Percentiles rank a stretch among this genome's conserved stretches.
These are phyloP conservation scores for Sistotremastrum niveocremeum DNA, from an alignment of 768 basidiomycete species.

Conservation along the genomic window DNA sequence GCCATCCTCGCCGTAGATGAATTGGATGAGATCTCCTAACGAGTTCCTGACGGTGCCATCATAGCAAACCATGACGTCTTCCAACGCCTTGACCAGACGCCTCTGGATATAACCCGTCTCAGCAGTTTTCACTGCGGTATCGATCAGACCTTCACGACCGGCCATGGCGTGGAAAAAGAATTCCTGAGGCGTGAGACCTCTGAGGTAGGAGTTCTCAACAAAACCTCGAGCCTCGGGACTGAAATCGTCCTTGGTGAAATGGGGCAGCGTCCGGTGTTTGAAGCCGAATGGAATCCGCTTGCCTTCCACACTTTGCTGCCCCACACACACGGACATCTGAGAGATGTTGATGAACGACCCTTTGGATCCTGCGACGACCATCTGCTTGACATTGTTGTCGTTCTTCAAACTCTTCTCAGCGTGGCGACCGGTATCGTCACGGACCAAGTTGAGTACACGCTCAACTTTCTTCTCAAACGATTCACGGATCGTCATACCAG, in stretches of 20 bases:
- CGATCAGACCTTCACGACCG: slow-evolving; percentile 96
- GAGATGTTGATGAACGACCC: slow-evolving; percentile 99
- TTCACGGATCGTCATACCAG: slow-evolving; percentile 99
- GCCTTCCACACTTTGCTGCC: slow-evolving; percentile 96
- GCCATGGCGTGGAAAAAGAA: slow-evolving; percentile 99
- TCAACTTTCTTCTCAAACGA: slow-evolving; percentile 93
- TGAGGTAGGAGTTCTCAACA: slow-evolving; percentile 96
- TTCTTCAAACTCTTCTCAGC: slow-evolving; percentile 97
- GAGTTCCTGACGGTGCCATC: slow-evolving; percentile 98
- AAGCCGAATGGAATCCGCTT: slow-evolving; percentile 98
- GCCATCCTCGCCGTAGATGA: slow-evolving; percentile 95
- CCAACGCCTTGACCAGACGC: slow-evolving; percentile 92
- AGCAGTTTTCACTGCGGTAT: slow-evolving; percentile 98
- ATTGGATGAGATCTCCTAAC: slow-evolving; percentile 89
- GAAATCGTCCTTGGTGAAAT: slow-evolving; percentile 98
- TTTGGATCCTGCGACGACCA: slow-evolving; percentile 98
- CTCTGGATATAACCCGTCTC: slow-evolving; percentile 99
- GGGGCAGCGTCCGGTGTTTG: slow-evolving; percentile 89
- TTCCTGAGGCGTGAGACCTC: slow-evolving; percentile 93
- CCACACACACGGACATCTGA: slow-evolving; percentile 99
- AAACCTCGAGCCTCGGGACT: slow-evolving; percentile 96
- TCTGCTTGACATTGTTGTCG: slow-evolving; percentile 99
- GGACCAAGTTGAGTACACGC: slow-evolving; percentile 82
- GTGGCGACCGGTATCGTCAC: slow-evolving; percentile 89
- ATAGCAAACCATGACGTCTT: slow-evolving; percentile 95